Conservation (phyloP, 495 filamentous ascomycete genomes). For the Hypoxylon trugodes region DNA sequence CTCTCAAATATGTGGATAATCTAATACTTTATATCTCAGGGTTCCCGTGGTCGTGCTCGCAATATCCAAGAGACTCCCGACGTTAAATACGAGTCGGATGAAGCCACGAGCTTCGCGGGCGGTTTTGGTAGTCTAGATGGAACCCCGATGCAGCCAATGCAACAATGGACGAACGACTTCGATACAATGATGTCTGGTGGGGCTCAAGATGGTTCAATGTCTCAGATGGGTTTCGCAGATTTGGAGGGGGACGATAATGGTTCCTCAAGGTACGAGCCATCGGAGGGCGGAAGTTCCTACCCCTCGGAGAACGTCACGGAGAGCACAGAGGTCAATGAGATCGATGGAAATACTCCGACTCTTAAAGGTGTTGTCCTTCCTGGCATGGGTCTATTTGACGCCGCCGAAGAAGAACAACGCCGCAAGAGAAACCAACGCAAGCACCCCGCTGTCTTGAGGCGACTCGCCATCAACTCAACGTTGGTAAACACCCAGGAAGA, state of each 20-base stretch:
- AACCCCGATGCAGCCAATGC: conserved; percentile 28
- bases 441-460: conserved; percentile 70
- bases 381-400: conserved; percentile 90
- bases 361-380: conserved; percentile 83
- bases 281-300: conserved; percentile 46
- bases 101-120: conserved; percentile 26
- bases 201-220: background rate
- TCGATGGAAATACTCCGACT: conserved; percentile 51
- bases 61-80: background rate
- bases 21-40: conserved; percentile 15
- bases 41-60: conserved; percentile 1
- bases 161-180: conserved; percentile 9
- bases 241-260: conserved; percentile 20
- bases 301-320: conserved; percentile 44
- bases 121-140: conserved; percentile 27
- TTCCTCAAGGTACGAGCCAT: conserved; percentile 38
- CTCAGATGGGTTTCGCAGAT: conserved; percentile 11
- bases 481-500: conserved; percentile 75
- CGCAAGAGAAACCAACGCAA: conserved; percentile 90
- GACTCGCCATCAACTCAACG: conserved; percentile 73
- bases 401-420: conserved; percentile 78
- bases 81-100: conserved; percentile 48
- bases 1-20: background rate
- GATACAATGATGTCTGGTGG: conserved; percentile 18
- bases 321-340: conserved; percentile 38